Conservation (phyloP, 495 filamentous ascomycete genomes). For the Hypoxylon lienhwacheense region DNA sequence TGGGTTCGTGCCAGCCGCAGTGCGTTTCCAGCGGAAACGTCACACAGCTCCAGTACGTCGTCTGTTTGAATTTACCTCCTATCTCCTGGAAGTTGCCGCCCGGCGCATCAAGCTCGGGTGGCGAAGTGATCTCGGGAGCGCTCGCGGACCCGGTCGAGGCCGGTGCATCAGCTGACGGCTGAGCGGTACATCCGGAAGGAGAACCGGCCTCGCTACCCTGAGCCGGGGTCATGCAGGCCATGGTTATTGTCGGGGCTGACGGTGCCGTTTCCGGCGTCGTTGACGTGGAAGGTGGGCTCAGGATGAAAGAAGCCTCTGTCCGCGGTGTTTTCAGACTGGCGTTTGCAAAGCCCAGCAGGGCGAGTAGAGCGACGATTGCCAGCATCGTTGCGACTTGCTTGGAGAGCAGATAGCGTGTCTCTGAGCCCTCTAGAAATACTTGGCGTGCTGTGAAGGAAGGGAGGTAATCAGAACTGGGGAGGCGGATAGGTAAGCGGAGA, state of each 20-base stretch:
- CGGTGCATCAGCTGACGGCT: not conserved
- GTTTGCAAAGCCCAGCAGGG: slow-evolving; percentile 19
- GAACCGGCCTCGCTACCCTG: not conserved
- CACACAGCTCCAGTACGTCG: slow-evolving; percentile 49
- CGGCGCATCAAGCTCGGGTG: slow-evolving; percentile 15
- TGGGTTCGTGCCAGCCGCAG: slow-evolving; percentile 51
- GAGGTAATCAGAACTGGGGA: not conserved
- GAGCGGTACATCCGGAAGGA: slow-evolving; percentile 1
- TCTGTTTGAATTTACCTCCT: slow-evolving; percentile 39
- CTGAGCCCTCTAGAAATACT: not conserved
- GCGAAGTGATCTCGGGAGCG: slow-evolving; percentile 23
- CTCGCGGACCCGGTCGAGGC: not conserved
- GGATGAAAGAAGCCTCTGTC: slow-evolving; percentile 11
- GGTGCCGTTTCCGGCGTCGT: not conserved
- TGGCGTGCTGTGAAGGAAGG: not conserved
- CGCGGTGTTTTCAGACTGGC: slow-evolving; percentile 30
- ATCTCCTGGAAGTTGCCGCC: slow-evolving; percentile 30
- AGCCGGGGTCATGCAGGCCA: not conserved
- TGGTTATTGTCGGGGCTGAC: slow-evolving; percentile 3
- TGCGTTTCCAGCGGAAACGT: slow-evolving; percentile 38
- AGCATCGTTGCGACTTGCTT: slow-evolving; percentile 13
- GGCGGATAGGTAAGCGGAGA: not conserved
- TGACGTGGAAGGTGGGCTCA: slow-evolving; percentile 7
- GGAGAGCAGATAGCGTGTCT: too few species aligned
- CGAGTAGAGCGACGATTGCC: slow-evolving; percentile 8